Evolutionary conservation across 164 flowering plant species (phyloP), one percentile per base, ranked within the genome.

Genomic region (Dillenia turbinata): DNA sequence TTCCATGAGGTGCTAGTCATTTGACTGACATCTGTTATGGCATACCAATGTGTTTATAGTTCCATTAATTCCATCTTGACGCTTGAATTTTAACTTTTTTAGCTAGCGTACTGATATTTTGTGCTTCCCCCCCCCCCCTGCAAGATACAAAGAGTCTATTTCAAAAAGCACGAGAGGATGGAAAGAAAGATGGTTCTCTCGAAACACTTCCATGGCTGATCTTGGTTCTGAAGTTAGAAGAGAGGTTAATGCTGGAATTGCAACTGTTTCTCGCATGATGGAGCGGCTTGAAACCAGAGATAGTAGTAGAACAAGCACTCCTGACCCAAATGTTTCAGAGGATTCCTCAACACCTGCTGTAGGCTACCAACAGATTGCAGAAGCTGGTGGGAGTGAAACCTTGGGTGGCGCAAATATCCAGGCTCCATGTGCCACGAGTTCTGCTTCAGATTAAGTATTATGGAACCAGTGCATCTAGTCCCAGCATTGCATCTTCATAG

Each of bases 111-210:
- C 40, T 26, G 5, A 26, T 26, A 24, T 24, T 24, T 24, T 24
- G 26, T 24, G 26, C 26, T 24, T 24, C n/a, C n/a, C n/a, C n/a
- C n/a, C 3, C 3, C 3, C 26, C 26, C 26, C 26, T 24, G 26
- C 3, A 19, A 85, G 90, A 68, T 85, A 83, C 70, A 85, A 85
- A 73, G 90, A 85, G 44, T 78, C 90, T 0, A 71, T 85, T 64
- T 67, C 86, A 19, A 85, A 77, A 76, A 81, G 80, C 70, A 81
- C 88, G 45, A 75, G 73, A 60, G 86, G 81, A 19, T 85, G 85
- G 88, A 83, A 78, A 69, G 91, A 85, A 58, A 80, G 76, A 56
- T 65, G 78, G 10, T 85, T 83, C 62, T 75, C 88, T 58, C 88
- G 90, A 48, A 81, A 71, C 69, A 67, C 71, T 56, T 67, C 73